These are phyloP conservation scores for Heterobasidion occidentale DNA, from an alignment of 1,284 basidiomycete genomes.

Conservation along the genomic window DNA sequence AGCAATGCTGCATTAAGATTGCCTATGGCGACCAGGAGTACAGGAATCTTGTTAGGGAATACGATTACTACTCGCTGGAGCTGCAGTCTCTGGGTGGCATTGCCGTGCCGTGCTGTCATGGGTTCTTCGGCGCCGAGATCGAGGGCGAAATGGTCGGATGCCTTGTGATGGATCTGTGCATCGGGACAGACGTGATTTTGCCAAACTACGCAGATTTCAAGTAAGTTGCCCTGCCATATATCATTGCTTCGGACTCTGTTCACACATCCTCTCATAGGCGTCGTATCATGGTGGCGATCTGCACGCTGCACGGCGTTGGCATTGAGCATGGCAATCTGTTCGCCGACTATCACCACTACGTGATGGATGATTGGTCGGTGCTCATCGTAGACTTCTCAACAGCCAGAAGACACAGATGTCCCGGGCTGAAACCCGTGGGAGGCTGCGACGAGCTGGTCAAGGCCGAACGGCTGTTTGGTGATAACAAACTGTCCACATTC, in stretches of 20 bases:
- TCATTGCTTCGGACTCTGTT: background rate
- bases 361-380: constrained; percentile 5
- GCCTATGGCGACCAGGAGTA: too few relatives aligned
- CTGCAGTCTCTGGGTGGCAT: background rate
- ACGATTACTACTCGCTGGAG: background rate
- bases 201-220: constrained; percentile 1
- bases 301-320: constrained; percentile 4
- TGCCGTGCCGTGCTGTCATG: background rate
- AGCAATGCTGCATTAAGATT: too few relatives aligned
- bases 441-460: background rate
- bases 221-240: background rate
- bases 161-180: background rate
- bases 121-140: background rate
- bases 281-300: constrained; percentile 6
- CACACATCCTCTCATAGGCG: background rate
- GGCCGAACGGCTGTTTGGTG: background rate
- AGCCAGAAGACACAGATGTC: constrained; percentile 1
- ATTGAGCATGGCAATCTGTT: constrained; percentile 1
- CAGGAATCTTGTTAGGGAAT: background rate
- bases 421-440: background rate
- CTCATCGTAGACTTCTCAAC: constrained; percentile 5
- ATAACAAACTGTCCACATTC: background rate
- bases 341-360: constrained; percentile 5
- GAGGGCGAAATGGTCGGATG: background rate
- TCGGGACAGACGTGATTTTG: background rate